Percentiles rank a stretch among this genome's conserved stretches.
Evolutionary conservation across 2,329 filamentous ascomycete genomes (phyloP).

Genomic region (Trichoderma koningiopsis): DNA sequence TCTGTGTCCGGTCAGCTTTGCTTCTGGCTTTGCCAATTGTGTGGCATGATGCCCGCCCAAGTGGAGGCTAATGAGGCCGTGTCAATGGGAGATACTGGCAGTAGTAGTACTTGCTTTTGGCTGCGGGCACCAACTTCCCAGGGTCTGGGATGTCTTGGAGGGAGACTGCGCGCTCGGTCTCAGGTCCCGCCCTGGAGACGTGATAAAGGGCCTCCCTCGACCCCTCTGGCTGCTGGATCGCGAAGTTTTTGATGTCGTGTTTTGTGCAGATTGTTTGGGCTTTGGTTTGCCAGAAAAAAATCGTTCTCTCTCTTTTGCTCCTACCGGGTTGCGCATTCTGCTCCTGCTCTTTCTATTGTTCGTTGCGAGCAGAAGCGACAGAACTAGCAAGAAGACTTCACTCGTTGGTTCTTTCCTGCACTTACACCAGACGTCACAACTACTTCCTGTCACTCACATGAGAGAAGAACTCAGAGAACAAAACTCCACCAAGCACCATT

Average conservation of each 20-base stretch:
- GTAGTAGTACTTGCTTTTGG: not conserved
- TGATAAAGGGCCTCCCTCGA: constrained; percentile 25
- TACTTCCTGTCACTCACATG: not conserved
- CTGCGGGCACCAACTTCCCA: not conserved
- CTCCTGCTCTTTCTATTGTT: constrained; percentile 10
- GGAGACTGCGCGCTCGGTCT: constrained; percentile 20
- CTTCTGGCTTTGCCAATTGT: not conserved
- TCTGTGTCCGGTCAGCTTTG: not conserved
- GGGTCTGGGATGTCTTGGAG: constrained; percentile 18
- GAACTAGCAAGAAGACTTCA: not conserved
- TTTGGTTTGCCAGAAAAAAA: not conserved
- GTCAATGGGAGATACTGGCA: not conserved
- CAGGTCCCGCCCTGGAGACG: constrained; percentile 9
- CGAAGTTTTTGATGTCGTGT: not conserved
- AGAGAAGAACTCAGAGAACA: not conserved
- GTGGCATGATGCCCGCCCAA: constrained; percentile 17
- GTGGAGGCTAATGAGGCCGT: constrained; percentile 3
- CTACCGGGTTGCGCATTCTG: not conserved
- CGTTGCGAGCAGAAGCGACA: not conserved
- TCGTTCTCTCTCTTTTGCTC: not conserved
- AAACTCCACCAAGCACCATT: not conserved
- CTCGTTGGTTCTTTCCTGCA: constrained; percentile 14
- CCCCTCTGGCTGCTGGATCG: not conserved
- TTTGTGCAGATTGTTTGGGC: not conserved
- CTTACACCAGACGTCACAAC: constrained; percentile 18